phyloP scores from a whole-genome alignment of 2,329 filamentous ascomycete species.

The Colletotrichum chrysophilum region DNA sequence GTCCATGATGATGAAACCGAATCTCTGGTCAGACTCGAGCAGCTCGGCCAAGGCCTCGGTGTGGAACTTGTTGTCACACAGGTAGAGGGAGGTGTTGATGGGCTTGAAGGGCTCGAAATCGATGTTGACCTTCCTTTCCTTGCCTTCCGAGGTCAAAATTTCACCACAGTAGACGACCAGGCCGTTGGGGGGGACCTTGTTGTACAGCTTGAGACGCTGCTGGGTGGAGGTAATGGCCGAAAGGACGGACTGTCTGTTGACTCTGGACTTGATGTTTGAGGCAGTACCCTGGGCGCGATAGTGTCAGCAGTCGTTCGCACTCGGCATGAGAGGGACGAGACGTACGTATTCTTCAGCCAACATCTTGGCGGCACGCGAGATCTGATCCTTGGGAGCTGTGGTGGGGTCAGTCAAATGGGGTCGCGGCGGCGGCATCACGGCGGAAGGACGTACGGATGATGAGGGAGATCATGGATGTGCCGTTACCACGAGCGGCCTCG shows the following conservation, averaged over 20 bases:
- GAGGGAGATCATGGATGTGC: slow-evolving; percentile 99
- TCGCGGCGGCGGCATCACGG: not conserved
- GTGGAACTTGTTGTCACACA: slow-evolving; percentile 99
- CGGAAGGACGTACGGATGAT: slow-evolving; percentile 77
- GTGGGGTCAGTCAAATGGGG: slow-evolving; percentile 20
- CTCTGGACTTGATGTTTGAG: slow-evolving; percentile 99
- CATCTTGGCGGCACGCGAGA: slow-evolving; percentile 97
- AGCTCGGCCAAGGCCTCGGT: slow-evolving; percentile 96
- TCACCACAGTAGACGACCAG: slow-evolving; percentile 99
- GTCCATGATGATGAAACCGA: slow-evolving; percentile 99
- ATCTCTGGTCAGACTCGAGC: slow-evolving; percentile 98
- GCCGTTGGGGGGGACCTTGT: slow-evolving; percentile 97
- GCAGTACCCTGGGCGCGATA: slow-evolving; percentile 77
- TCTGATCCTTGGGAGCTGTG: slow-evolving; percentile 93
- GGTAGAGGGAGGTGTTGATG: slow-evolving; percentile 98
- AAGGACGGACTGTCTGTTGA: slow-evolving; percentile 97
- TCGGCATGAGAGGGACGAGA: slow-evolving; percentile 21
- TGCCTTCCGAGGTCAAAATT: slow-evolving; percentile 98
- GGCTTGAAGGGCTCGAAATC: slow-evolving; percentile 99
- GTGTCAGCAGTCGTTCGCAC: slow-evolving; percentile 28
- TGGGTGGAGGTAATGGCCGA: slow-evolving; percentile 99
- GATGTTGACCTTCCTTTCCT: slow-evolving; percentile 99
- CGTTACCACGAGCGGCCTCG: slow-evolving; percentile 95
- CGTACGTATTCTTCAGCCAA: slow-evolving; percentile 99
- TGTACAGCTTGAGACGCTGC: slow-evolving; percentile 98